phyloP scores from a whole-genome alignment of 177 flowering plant species.

The Vitis hybrid region DNA sequence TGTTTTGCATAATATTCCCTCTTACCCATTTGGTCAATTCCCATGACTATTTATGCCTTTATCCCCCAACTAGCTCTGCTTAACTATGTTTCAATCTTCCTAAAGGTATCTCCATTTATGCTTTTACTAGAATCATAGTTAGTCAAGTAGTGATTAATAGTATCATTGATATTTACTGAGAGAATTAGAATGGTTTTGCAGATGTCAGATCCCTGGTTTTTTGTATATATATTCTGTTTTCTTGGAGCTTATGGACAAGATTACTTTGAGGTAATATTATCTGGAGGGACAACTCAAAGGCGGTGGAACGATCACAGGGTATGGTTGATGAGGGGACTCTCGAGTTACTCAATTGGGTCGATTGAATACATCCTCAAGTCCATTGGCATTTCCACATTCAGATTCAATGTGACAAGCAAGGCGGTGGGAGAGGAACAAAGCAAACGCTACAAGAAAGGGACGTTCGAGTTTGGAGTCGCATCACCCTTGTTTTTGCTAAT shows the following conservation, averaged over 20 bases:
- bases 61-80: not conserved
- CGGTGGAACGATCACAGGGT: conserved; percentile 35
- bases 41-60: not conserved
- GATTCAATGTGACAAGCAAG: conserved; percentile 33
- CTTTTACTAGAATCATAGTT: too few relatives aligned
- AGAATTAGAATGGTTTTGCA: not conserved
- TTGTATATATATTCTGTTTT: conserved; percentile 5
- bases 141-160: too few relatives aligned
- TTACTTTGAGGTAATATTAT: conserved; percentile 10
- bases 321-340: conserved; percentile 29
- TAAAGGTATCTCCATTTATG: too few relatives aligned
- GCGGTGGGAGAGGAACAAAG: conserved; percentile 20
- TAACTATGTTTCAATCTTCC: not conserved
- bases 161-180: too few relatives aligned
- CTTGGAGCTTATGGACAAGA: conserved; percentile 26
- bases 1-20: not conserved
- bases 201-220: conserved; percentile 14
- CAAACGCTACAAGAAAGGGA: not conserved
- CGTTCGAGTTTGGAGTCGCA: not conserved
- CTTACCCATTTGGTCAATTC: not conserved
- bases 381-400: conserved; percentile 17
- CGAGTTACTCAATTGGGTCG: conserved; percentile 21
- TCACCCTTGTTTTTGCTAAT: not conserved
- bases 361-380: conserved; percentile 13
- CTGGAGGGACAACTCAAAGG: conserved; percentile 9